These are phyloP conservation scores for Aureobasidium lini DNA, from an alignment of 2,329 filamentous ascomycete species.

Conservation along the genomic window DNA sequence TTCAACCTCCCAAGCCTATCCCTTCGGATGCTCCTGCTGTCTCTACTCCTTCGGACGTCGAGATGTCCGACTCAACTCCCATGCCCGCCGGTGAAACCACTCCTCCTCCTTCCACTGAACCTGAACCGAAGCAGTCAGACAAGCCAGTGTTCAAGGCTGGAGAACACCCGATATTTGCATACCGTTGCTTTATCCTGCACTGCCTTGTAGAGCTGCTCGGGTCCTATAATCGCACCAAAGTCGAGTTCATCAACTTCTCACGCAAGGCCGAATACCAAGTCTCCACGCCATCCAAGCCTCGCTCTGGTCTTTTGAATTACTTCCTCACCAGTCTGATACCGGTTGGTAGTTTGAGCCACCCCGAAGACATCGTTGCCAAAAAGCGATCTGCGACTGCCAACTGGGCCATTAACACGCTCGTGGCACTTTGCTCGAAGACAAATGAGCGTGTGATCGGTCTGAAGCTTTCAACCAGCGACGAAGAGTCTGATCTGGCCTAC, in stretches of 20 bases:
- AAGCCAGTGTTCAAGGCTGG: conserved; percentile 82
- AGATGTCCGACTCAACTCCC: conserved; percentile 36
- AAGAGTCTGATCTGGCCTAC: conserved; percentile 78
- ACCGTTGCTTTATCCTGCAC: conserved; percentile 88
- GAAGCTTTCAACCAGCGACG: conserved; percentile 47
- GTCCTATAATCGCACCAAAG: conserved; percentile 89
- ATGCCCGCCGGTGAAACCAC: conserved; percentile 31
- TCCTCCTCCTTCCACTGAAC: conserved; percentile 13
- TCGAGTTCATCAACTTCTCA: conserved; percentile 99
- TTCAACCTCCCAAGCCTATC: conserved; percentile 37
- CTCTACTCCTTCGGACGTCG: conserved; percentile 39
- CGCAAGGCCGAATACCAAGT: conserved; percentile 77
- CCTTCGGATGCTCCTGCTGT: conserved; percentile 27
- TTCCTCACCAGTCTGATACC: conserved; percentile 73
- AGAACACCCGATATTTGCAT: conserved; percentile 92
- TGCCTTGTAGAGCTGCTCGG: conserved; percentile 84
- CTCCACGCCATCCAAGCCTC: conserved; percentile 85
- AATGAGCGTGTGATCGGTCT: conserved; percentile 59
- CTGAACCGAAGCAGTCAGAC: conserved; percentile 46
- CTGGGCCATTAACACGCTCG: conserved; percentile 79
- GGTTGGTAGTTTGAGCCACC: conserved; percentile 57
- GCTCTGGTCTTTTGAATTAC: conserved; percentile 89
- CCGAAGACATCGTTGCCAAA: conserved; percentile 68
- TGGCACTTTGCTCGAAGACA: conserved; percentile 81
- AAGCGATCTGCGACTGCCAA: conserved; percentile 79